Conservation (phyloP, 495 filamentous ascomycete species). For the Xylaria flabelliformis region DNA sequence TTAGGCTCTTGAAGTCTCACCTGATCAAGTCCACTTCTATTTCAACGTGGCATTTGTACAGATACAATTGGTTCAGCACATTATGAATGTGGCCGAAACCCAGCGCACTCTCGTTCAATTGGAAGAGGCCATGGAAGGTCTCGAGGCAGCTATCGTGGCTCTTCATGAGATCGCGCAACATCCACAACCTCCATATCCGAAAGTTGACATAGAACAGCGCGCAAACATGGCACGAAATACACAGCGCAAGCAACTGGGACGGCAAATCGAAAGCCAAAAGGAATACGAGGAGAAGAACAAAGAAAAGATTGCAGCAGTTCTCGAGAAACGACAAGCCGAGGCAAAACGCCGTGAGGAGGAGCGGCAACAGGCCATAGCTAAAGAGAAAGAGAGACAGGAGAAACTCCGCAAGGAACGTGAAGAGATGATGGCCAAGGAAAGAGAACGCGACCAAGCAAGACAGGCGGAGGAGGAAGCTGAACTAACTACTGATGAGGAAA, state of each 20-base stretch:
- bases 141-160: constrained; percentile 85
- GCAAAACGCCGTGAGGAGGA: constrained; percentile 75
- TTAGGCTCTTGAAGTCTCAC: constrained; percentile 75
- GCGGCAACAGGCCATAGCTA: constrained; percentile 66
- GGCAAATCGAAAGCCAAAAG: constrained; percentile 78
- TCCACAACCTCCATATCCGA: constrained; percentile 89
- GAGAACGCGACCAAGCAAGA: constrained; percentile 66
- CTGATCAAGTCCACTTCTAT: constrained; percentile 86
- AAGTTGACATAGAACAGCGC: constrained; percentile 86
- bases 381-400: constrained; percentile 70
- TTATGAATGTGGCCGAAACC: constrained; percentile 74
- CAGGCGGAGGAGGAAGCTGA: constrained; percentile 81
- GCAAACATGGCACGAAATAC: constrained; percentile 97
- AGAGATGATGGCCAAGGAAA: constrained; percentile 75
- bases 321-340: constrained; percentile 78
- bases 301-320: constrained; percentile 76
- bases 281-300: constrained; percentile 96
- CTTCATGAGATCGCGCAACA: constrained; percentile 81
- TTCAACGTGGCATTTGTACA: constrained; percentile 99
- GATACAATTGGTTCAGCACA: constrained; percentile 83
- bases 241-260: constrained; percentile 86
- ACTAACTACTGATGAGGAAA: constrained; percentile 76
- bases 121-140: constrained; percentile 75
- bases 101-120: constrained; percentile 82
- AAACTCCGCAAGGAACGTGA: constrained; percentile 84